phyloP scores from a whole-genome alignment of 2,329 filamentous ascomycete genomes.

The Cryphonectria japonica region DNA sequence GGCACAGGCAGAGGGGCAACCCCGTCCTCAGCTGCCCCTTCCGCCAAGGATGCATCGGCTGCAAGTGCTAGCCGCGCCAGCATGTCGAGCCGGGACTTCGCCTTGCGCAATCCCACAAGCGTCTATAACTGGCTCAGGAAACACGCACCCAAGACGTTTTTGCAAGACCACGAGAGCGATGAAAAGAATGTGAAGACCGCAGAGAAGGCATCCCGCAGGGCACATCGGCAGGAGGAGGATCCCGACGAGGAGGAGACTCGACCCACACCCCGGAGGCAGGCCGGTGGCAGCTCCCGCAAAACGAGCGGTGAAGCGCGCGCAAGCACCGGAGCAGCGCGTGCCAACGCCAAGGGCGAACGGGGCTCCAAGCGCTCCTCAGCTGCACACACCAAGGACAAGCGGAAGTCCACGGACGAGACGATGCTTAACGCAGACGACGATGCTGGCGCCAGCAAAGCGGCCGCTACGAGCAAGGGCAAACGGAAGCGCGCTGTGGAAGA shows the following conservation, averaged over 20 bases:
- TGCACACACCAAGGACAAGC: constrained; percentile 26
- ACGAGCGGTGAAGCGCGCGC: constrained; percentile 31
- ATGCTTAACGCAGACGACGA: constrained; percentile 30
- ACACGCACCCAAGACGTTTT: constrained; percentile 81
- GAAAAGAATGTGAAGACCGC: constrained; percentile 35
- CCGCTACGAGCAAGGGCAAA: constrained; percentile 52
- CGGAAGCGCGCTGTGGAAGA: constrained; percentile 57
- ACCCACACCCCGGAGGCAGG: constrained; percentile 33
- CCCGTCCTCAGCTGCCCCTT: constrained; percentile 30
- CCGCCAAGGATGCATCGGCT: constrained; percentile 43
- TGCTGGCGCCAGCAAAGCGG: constrained; percentile 31
- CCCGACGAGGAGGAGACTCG: constrained; percentile 46
- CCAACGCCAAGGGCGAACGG: constrained; percentile 30
- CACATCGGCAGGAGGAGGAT: constrained; percentile 37
- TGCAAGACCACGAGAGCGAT: constrained; percentile 70
- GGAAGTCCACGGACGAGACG: constrained; percentile 27
- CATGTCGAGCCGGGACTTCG: constrained; percentile 48
- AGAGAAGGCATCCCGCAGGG: constrained; percentile 24
- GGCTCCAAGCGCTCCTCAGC: constrained; percentile 27
- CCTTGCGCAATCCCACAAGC: constrained; percentile 79
- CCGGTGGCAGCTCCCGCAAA: constrained; percentile 40
- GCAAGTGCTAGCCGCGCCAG: constrained; percentile 45
- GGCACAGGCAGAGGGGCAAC: constrained; percentile 40
- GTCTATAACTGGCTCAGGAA: constrained; percentile 95
- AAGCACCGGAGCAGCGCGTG: constrained; percentile 33